Base-by-base conservation (phyloP, 2,329 filamentous ascomycete genomes). In the Pseudocercospora fuligena region DNA sequence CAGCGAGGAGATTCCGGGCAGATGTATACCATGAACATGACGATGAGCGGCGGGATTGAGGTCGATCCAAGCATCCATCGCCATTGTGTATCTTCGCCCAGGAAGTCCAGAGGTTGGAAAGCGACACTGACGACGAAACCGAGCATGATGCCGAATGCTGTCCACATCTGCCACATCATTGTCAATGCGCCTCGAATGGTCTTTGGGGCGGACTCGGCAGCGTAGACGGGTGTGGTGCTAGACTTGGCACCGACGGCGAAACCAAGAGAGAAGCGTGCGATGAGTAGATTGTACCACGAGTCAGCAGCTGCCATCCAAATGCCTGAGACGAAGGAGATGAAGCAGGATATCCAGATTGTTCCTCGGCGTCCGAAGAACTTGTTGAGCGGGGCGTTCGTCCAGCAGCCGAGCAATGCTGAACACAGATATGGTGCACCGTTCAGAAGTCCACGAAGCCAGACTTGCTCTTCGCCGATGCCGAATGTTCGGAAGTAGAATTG, bases 331-430 rank as follows among this genome's bases (percentile, higher is more conserved):
- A 84, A 83, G 0, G 89, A 91, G 75, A 94, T 89, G 68, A 91
- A 85, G 65, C 90, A 92, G 6, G 91, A 88, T 64, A 92, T 80
- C 78, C 93, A 94, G 69, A 94, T 93, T 19, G 89, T 92, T 12
- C 91, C 90, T 2, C 90, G 85, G 58, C 90, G 87, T 12, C 91
- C 91, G 68, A 92, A 89, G 67, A 75, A 81, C 63, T 88, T 86
- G 78, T 93, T 93, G 77, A 92, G 85, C 0, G 91, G 90, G 43
- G 89, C 87, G 0, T 89, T 92, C 16, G 90, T 81, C 90, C 91
- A 93, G 78, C 90, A 92, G 21, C 90, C 89, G 57, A 90, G 77
- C 51, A 91, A 78, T 3, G 89, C 88, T 70, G 88, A 92, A 79
- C 88, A 89, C 1, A 92, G 84, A 69, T 90, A 89, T 0, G 87